Evolutionary conservation across 106 monocot species (phyloP), one percentile per base, ranked within the genome.

Genomic region (Amphibolis antarctica): DNA sequence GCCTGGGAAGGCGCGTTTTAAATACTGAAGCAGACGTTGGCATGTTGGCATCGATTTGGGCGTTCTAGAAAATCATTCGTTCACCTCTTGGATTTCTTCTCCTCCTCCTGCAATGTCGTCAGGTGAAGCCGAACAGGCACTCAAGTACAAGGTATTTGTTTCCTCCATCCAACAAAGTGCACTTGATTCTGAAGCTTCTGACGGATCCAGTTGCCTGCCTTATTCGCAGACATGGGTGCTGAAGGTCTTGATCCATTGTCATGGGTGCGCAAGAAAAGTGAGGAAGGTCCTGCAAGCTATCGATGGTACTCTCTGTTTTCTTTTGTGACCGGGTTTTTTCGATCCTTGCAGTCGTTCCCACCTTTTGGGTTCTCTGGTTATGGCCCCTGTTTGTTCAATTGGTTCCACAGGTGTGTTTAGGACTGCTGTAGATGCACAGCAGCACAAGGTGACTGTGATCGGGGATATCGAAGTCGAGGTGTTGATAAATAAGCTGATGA

Each of bases 201-300:
- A 22, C 26, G 20, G 26, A 15, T 58, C 17, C 23, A 15, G n/a
- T 20, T 28, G 22, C 11, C n/a, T n/a, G n/a, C n/a, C n/a, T n/a
- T n/a, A n/a, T 44, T 21, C 46, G 13, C 64, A 67, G 67, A 55
- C 44, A 44, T 67, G 67, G 67, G 55, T 55, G 20, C 43, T 67
- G 67, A 67, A 67, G 67, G 67, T 67, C 12, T 45, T 29, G 43
- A 67, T 67, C 67, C 55, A 67, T 23, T 67, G 67, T 55, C 23
- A 55, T 31, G 67, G 67, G 10, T 67, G 67, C 67, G 24, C 51
- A 49, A 67, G 42, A 28, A 44, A 67, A 67, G 67, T 67, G 22
- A 67, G 28, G 55, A 67, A 67, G 25, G 55, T 67, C 30, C 36
- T 67, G 25, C 53, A 67, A 23, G 44, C 22, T 44, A 67, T 67